Evolutionary conservation across 192 early-diverging fungal species (phyloP), one percentile per base, ranked within the genome.

Genomic region (Coemansia sp.): DNA sequence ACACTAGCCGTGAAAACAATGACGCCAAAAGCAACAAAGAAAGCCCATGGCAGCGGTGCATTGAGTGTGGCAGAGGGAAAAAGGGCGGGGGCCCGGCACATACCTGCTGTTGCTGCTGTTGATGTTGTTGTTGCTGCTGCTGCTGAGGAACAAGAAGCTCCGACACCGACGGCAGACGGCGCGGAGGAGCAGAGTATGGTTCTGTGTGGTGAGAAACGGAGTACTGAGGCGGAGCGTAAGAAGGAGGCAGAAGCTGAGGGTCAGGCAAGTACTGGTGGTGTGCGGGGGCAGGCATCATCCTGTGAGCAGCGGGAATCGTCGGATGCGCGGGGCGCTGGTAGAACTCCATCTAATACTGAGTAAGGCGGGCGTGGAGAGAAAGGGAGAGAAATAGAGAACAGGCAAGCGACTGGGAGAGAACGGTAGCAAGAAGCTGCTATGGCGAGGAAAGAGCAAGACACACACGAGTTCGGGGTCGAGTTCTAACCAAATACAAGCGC

Each of bases 241-340:
- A 32, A 32, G 32, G 32, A 4, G 8, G 56, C 63, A 21, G 66
- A 26, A 53, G 70, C 49, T 61, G 72, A 37, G 69, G 38, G 53
- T 70, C 65, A 59, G 61, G 18, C 39, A 63, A 53, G 57, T 72
- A 72, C 44, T 52, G 61, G 70, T 76, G 63, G 70, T 76, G 74
- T 26, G 79, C 52, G 53, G 66, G 56, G 45, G 70, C 18, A 12
- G 74, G 42, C 26, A 71, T 75, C 67, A 61, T 65, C 38, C 67
- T 67, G 52, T 81, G 70, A 13, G 72, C 64, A 9, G 63, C 57
- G 21, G 72, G 45, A 66, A 68, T 61, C n/a, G 69, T 39, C 19
- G 63, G 45, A 52, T 74, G 77, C 68, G 77, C 62, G 74, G 79
- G 74, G 70, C 68, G 79, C 70, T 81, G 79, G 10, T 74, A 81